Evolutionary conservation across 768 basidiomycete genomes (phyloP).

Genomic region (Tulasnella calospora): DNA sequence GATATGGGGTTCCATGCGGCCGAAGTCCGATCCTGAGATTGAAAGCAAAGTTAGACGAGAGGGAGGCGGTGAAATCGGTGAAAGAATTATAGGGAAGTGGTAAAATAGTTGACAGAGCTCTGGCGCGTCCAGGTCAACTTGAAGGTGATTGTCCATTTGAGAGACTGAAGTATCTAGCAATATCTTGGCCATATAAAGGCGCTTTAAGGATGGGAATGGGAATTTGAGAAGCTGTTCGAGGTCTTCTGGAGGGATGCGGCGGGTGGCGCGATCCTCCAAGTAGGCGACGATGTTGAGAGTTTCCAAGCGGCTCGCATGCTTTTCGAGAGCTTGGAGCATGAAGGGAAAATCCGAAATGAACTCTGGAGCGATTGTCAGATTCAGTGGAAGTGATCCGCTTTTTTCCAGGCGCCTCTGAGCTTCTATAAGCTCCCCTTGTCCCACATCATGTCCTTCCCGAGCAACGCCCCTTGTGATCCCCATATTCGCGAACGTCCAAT

Average conservation of each 20-base stretch:
- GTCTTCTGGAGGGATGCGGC: background rate
- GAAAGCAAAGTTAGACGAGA: background rate
- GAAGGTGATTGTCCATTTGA: background rate
- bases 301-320: background rate
- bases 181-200: background rate
- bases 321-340: background rate
- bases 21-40: background rate
- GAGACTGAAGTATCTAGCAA: background rate
- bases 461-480: background rate
- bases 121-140: background rate
- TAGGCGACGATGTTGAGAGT: background rate
- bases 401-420: background rate
- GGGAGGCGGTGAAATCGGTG: background rate
- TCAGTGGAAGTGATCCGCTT: background rate
- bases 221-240: background rate
- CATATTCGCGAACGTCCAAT: background rate
- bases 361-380: background rate
- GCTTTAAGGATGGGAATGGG: background rate
- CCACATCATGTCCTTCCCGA: background rate
- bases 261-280: background rate
- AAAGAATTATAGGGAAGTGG: background rate
- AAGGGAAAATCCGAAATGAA: background rate
- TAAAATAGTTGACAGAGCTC: background rate
- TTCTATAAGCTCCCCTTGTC: background rate
- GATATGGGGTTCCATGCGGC: background rate